Evolutionary conservation across 2,329 filamentous ascomycete species (phyloP), one percentile per base, ranked within the genome.

Genomic region (Ophiostoma sp.): DNA sequence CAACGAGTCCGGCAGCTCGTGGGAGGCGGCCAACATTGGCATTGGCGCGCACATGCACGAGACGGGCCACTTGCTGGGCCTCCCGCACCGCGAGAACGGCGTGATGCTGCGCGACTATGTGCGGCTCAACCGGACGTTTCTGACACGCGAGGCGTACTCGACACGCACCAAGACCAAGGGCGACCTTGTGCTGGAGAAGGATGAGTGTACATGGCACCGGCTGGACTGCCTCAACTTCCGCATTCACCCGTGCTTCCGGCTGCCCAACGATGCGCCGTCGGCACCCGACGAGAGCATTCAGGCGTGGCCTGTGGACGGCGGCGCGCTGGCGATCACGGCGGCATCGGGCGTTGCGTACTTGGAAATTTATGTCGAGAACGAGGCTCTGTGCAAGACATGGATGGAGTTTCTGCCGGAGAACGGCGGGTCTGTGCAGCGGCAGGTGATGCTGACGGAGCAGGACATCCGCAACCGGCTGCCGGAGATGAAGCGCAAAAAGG

Each of bases 41-140:
- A 96, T 98, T 73, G 94, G 94, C 8, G 94, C 93, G 11, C 94
- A 98, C 79, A 80, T 98, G 67, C 94, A 96, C 78, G 93, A 97
- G 79, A 90, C 90, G 0, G 94, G 94, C 3, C 94, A 96, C 80
- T 80, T 97, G 31, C 91, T 98, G 74, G 94, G 94, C 67, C 96
- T 92, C 74, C 92, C 93, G 11, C 92, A 96, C 77, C 93, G 96
- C 77, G 92, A 95, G 76, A 90, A 83, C 36, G 94, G 95, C n/a
- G 85, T 98, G 72, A 98, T 98, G 94, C 83, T 93, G 68, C 86
- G 92, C 70, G 94, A 97, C 78, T 97, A 96, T 77, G 87, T 94
- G 41, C 89, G 84, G 1, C 81, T 98, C 15, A 96, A 95, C 79
- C 88, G 94, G 35, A 90, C 90, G 0, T 98, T 97, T 77, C 84